phyloP scores from a whole-genome alignment of 2,329 filamentous ascomycete species.

The Colletotrichum acutatum region DNA sequence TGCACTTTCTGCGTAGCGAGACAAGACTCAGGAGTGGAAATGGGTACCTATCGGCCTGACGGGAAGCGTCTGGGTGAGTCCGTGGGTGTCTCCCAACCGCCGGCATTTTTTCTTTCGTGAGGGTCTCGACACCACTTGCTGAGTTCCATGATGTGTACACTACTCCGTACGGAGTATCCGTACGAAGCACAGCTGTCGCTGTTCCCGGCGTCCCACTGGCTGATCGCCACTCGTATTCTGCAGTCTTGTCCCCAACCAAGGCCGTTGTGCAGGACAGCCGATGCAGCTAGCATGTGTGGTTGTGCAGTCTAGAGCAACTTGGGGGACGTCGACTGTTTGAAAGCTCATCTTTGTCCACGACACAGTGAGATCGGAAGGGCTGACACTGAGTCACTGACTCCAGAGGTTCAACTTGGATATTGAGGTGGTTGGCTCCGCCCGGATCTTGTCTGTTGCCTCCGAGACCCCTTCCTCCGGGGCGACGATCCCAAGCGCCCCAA shows the following conservation, averaged over 20 bases:
- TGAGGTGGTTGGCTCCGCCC: slow-evolving; percentile 23
- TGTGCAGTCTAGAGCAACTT: slow-evolving; percentile 18
- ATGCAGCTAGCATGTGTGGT: slow-evolving; percentile 19
- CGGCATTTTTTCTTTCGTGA: background rate
- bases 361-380: background rate
- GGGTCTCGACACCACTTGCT: slow-evolving; percentile 8
- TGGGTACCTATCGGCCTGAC: background rate
- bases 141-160: background rate
- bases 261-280: slow-evolving; percentile 11
- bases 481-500: slow-evolving; percentile 15
- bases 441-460: slow-evolving; percentile 8
- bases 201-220: slow-evolving; percentile 24
- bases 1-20: slow-evolving; percentile 10
- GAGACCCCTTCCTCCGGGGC: background rate
- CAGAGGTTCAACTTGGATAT: background rate
- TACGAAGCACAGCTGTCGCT: background rate
- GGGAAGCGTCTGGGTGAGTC: slow-evolving; percentile 10
- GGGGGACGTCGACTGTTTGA: slow-evolving; percentile 14
- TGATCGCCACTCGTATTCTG: slow-evolving; percentile 37
- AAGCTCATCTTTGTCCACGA: background rate
- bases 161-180: background rate
- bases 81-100: slow-evolving; percentile 1
- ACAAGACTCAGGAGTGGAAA: background rate
- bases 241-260: slow-evolving; percentile 11
- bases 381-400: background rate